These are phyloP conservation scores for Anacardium occidentale DNA, from an alignment of 345 rosid species.

Conservation along the genomic window DNA sequence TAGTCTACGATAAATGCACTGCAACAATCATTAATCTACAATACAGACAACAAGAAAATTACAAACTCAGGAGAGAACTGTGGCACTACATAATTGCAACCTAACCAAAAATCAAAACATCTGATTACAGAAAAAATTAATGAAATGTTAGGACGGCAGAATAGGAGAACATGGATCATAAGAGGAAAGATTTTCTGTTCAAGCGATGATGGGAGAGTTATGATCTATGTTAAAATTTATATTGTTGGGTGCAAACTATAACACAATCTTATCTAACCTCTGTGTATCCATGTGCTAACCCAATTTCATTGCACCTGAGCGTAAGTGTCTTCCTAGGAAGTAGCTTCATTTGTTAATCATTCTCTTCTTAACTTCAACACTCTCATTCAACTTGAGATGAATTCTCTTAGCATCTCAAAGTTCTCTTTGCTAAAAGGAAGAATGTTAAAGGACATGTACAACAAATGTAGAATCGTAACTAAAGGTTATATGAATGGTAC, in stretches of 20 bases:
- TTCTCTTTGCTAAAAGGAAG: no score
- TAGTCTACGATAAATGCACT: conserved; percentile 23
- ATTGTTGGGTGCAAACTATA: background rate
- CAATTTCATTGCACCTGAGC: background rate
- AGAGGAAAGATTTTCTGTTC: background rate
- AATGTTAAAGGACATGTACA: no score
- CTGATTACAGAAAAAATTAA: background rate
- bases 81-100: background rate
- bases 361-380: background rate
- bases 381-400: background rate
- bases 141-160: background rate
- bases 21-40: conserved; percentile 66
- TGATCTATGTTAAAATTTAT: no score
- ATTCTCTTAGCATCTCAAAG: no score
- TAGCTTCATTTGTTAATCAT: background rate
- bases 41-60: conserved; percentile 26
- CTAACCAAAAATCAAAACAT: background rate
- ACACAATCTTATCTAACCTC: background rate
- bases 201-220: background rate
- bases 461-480: no score
- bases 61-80: conserved; percentile 12
- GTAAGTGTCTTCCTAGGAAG: background rate
- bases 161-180: background rate
- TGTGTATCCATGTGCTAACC: background rate
- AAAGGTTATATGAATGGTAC: no score